Conservation (phyloP, 202 grass and related monocot species). For the Panicum virgatum region DNA sequence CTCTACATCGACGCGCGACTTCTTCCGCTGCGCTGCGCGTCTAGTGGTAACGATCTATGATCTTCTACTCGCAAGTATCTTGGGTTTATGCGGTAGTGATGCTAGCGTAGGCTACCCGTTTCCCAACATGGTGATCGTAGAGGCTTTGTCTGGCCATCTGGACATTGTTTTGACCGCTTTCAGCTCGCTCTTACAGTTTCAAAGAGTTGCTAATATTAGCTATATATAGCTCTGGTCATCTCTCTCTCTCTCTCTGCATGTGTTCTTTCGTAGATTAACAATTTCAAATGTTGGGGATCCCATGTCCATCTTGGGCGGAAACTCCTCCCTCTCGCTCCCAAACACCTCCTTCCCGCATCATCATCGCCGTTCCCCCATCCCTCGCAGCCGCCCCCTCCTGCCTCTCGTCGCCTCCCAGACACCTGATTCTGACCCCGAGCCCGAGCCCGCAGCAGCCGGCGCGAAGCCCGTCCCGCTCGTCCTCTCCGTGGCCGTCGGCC, state of each 20-base stretch:
- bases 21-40: too few relatives aligned
- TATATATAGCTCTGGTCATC: too few relatives aligned
- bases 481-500: conserved; percentile 70
- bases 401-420: conserved; percentile 37
- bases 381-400: conserved; percentile 14
- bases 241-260: too few relatives aligned
- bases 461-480: conserved; percentile 62
- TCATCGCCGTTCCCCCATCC: neutral
- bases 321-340: neutral
- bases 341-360: neutral
- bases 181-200: neutral
- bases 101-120: too few relatives aligned
- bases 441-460: neutral
- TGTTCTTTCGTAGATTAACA: too few relatives aligned
- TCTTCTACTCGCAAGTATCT: too few relatives aligned
- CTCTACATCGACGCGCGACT: too few relatives aligned
- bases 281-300: too few relatives aligned
- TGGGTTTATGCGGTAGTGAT: too few relatives aligned
- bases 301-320: too few relatives aligned
- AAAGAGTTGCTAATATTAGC: neutral
- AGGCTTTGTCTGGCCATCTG: neutral
- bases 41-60: too few relatives aligned
- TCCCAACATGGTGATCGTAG: neutral
- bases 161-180: neutral
- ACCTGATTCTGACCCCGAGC: neutral